phyloP scores from a whole-genome alignment of 768 basidiomycete genomes.

The Candolleomyces eurysporus region DNA sequence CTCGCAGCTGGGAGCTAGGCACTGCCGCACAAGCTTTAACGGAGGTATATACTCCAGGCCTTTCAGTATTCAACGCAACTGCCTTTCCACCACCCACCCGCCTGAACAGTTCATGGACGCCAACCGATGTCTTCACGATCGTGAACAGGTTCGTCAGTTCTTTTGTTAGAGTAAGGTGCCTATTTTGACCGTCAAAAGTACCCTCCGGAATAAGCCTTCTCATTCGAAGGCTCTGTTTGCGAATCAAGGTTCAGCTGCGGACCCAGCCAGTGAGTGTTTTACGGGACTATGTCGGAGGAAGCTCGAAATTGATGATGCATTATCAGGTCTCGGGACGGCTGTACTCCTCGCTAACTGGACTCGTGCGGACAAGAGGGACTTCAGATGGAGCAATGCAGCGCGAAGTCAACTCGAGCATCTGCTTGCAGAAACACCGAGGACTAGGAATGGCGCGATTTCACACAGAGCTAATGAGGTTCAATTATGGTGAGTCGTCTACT shows the following conservation, averaged over 20 bases:
- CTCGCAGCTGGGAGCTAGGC: slow-evolving; percentile 56
- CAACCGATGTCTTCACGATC: slow-evolving; percentile 41
- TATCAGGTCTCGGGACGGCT: slow-evolving; percentile 47
- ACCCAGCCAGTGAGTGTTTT: slow-evolving; percentile 51
- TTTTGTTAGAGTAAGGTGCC: background rate
- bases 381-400: slow-evolving; percentile 41
- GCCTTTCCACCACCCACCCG: slow-evolving; percentile 40
- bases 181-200: slow-evolving; percentile 21
- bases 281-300: background rate
- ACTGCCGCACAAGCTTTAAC: slow-evolving; percentile 55
- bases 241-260: slow-evolving; percentile 52
- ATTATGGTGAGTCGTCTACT: slow-evolving; percentile 39
- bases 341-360: slow-evolving; percentile 57
- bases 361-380: slow-evolving; percentile 27
- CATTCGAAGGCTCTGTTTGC: slow-evolving; percentile 40
- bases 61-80: slow-evolving; percentile 47
- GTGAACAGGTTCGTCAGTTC: slow-evolving; percentile 32
- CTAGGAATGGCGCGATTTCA: slow-evolving; percentile 55
- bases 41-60: slow-evolving; percentile 46
- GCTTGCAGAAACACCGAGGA: slow-evolving; percentile 40
- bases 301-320: background rate
- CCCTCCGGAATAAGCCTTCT: slow-evolving; percentile 34
- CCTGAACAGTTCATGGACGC: slow-evolving; percentile 26
- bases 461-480: slow-evolving; percentile 53
- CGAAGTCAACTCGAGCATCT: slow-evolving; percentile 48